Evolutionary conservation across 1,284 basidiomycete genomes (phyloP), one percentile per base, ranked within the genome.

Genomic region (Austroboletus olivaceoglutinosus): DNA sequence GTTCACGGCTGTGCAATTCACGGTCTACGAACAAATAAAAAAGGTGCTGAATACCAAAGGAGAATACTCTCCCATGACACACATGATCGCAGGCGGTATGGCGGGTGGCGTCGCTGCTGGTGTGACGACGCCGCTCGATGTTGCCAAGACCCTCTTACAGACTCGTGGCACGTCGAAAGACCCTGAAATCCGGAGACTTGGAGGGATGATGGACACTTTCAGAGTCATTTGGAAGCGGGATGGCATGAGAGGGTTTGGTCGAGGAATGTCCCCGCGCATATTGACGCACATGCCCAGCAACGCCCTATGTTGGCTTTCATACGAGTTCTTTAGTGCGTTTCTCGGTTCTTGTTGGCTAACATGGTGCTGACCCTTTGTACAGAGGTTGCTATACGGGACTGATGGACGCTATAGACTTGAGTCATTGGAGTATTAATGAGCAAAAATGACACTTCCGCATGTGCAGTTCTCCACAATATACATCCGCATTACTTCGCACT

Each of bases 1-100:
- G 2, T 98, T 98, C 77, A 98, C 96, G 51, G 96, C 97, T 36
- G 93, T 95, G 37, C 97, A 99, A 70, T 98, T 95, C 74, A 92
- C 93, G 8, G 90, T 92, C 6, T 99, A 99, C 74, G 97, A 99
- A 71, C 91, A 92, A 69, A 73, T 96, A 52, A 98, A 99, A 73
- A 78, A 80, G 57, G 68, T 91, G 42, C 72, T 98, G 64, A 99
- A 99, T 71, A 93, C 97, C 3, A 70, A 77, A 19, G 86, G 89
- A 50, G 77, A 79, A 45, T 99, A 99, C 72, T 96, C 93, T 25
- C 97, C 97, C 11, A 65, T 83, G 30, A 90, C 94, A 27, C 97
- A 99, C 72, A 91, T 95, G 53, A 75, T 88, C 33, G 88, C 94
- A 0, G 97, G 97, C 45, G 97, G 91, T 36, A 73, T 96, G 27